Evolutionary conservation across 345 rosid genomes (phyloP), one percentile per base, ranked within the genome.

Genomic region (Moricandia arvensis): DNA sequence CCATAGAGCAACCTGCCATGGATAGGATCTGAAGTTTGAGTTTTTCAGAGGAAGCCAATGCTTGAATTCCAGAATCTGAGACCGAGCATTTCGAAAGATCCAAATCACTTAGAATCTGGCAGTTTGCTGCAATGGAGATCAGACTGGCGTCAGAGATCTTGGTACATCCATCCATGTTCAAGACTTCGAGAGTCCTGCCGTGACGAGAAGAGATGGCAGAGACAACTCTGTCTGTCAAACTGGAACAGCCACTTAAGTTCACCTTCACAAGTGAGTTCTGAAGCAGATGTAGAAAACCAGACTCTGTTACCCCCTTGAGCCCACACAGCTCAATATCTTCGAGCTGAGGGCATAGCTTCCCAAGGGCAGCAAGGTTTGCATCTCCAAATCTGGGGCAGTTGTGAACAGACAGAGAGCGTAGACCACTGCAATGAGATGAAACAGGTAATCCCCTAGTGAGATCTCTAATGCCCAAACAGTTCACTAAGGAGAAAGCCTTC

Each of bases 331-430:
- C 96, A 47, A 93, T 37, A 41, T 89, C 68, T 80, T 87, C 87
- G 61, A 95, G 75, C 37, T 81, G 83, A n/a, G 94, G 88, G 82
- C 98, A 95, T 65, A 90, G 34, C 75, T 88, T 89, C 6, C 90
- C 97, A 66, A 95, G 64, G n/a, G 83, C 79, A 59, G 86, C 82
- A 69, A 95, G 77, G 82, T 84, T 83, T 41, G 74, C 75, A 49
- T 95, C 88, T 59, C 98, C 97, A 68, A 95, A 90, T 59, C 97
- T 96, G 29, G 94, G 96, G 80, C 99, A 95, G 82, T 88, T 85
- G 24, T 88, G 79, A 58, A 95, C 78, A 53, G 83, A 78, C 81
- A 95, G 26, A 9, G 93, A 85, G 45, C 83, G 81, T 5, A 95
- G 86, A 29, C 90, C 83, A n/a, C 65, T 78, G 71, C 91, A 84